phyloP scores from a whole-genome alignment of 2,329 filamentous ascomycete species.

The Madurella mycetomatis region DNA sequence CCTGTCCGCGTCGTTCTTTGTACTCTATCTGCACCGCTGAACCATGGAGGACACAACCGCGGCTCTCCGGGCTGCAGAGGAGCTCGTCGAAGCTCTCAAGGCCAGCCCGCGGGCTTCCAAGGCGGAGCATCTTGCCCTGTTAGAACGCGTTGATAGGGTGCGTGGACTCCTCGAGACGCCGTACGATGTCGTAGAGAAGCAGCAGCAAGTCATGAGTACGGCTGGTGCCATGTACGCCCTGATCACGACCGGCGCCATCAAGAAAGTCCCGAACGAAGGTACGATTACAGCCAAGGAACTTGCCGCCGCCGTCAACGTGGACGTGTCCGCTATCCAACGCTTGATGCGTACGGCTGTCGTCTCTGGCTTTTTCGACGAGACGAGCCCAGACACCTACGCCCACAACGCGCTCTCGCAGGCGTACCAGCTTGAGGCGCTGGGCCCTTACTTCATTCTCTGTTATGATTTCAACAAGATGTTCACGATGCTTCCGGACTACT shows the following conservation, averaged over 20 bases:
- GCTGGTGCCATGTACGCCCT: constrained; percentile 28
- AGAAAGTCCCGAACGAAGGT: constrained; percentile 27
- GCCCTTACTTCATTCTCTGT: constrained; percentile 31
- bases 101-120: constrained; percentile 6
- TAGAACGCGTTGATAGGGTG: constrained; percentile 26
- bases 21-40: not conserved
- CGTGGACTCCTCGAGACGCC: constrained; percentile 27
- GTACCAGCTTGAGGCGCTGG: constrained; percentile 28
- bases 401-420: constrained; percentile 31
- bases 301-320: constrained; percentile 26
- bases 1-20: not conserved
- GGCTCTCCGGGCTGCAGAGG: constrained; percentile 24
- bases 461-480: constrained; percentile 31
- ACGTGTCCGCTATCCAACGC: constrained; percentile 31
- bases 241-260: constrained; percentile 26
- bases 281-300: constrained; percentile 22
- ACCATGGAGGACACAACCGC: constrained; percentile 17
- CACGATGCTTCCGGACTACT: constrained; percentile 29
- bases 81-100: constrained; percentile 31
- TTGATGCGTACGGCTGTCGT: constrained; percentile 30
- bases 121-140: constrained; percentile 14
- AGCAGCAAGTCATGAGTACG: constrained; percentile 25
- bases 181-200: constrained; percentile 26
- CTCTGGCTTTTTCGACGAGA: constrained; percentile 31
- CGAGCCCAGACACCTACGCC: constrained; percentile 29